Percentiles rank a stretch among this genome's conserved stretches.
phyloP scores from a whole-genome alignment of 2,329 filamentous ascomycete genomes.

The Neodidymelliopsis sp. region DNA sequence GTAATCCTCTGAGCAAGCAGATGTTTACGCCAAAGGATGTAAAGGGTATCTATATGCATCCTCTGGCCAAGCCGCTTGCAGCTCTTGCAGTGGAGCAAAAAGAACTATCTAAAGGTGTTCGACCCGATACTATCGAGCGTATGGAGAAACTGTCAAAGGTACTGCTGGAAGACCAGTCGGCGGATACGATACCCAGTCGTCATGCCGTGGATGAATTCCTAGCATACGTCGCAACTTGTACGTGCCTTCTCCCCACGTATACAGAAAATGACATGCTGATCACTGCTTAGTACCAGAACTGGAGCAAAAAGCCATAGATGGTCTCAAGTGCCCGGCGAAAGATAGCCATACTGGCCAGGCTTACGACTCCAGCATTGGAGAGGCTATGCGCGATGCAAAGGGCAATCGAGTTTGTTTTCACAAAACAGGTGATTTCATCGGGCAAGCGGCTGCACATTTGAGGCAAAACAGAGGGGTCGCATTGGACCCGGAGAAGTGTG shows the following conservation, averaged over 20 bases:
- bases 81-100: constrained; percentile 42
- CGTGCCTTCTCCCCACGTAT: constrained; percentile 3
- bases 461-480: constrained; percentile 34
- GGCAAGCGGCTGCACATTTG: constrained; percentile 42
- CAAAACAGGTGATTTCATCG: constrained; percentile 46
- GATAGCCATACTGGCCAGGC: constrained; percentile 45
- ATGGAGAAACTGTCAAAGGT: constrained; percentile 39
- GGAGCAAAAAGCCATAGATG: constrained; percentile 42
- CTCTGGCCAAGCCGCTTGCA: constrained; percentile 34
- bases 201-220: constrained; percentile 44
- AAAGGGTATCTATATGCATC: constrained; percentile 39
- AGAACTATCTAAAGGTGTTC: constrained; percentile 44
- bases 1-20: constrained; percentile 43
- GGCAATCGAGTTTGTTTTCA: constrained; percentile 47
- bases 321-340: constrained; percentile 39
- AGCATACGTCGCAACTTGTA: constrained; percentile 44
- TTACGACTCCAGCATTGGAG: constrained; percentile 43
- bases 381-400: constrained; percentile 44
- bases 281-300: constrained; percentile 28
- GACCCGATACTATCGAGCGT: constrained; percentile 36
- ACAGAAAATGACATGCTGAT: not conserved
- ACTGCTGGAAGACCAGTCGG: constrained; percentile 39
- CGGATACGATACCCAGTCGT: constrained; percentile 38
- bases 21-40: constrained; percentile 48
- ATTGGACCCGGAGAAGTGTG: constrained; percentile 26